Base-by-base conservation (phyloP, 345 rosid genomes). In the Aquilaria malaccensis region DNA sequence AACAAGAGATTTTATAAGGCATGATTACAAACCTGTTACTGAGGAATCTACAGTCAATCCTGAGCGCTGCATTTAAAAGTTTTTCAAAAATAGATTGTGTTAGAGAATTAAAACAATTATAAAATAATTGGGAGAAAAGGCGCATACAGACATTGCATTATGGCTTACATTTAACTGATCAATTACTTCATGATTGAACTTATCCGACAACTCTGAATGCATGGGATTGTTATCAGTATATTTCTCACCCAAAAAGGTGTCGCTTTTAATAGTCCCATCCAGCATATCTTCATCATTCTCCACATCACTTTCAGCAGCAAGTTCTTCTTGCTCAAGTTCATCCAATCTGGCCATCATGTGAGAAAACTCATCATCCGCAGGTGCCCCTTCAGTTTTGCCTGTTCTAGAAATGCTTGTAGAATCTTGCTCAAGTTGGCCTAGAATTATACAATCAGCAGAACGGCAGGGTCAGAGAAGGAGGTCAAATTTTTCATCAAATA, bases 311-410 rank as follows among this genome's bases (percentile, higher is more conserved):
- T 79, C 91, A 65, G 75, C 84, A 9, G 77, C 91, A 66, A 75
- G 88, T 76, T 90, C 96, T 75, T 88, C 90, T 72, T 71, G 75
- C 82, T 94, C 99, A 71, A 94, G 97, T 63, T 87, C 96, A 68
- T 90, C 89, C 80, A 94, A 74, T 80, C 84, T 83, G 52, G 95
- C 62, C 87, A 87, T 80, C n/a, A 87, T 68, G 31, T 78, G 78
- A 37, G 72, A 84, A 80, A 75, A 94, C 53, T 85, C 97, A 56
- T 87, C 90, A 52, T 81, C 87, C 69, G 79, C 81, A 59, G 65
- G 71, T 51, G 64, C 68, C 56, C 29, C 71, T 73, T 82, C 65
- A 45, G 10, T 66, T 43, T 64, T 62, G 56, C 73, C 79, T 66
- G 74, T 55, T 48, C 66, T 72, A 70, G 61, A 60, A 30, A 76